Evolutionary conservation across 2,329 filamentous ascomycete species (phyloP).

Genomic region (Helotiales sp.): DNA sequence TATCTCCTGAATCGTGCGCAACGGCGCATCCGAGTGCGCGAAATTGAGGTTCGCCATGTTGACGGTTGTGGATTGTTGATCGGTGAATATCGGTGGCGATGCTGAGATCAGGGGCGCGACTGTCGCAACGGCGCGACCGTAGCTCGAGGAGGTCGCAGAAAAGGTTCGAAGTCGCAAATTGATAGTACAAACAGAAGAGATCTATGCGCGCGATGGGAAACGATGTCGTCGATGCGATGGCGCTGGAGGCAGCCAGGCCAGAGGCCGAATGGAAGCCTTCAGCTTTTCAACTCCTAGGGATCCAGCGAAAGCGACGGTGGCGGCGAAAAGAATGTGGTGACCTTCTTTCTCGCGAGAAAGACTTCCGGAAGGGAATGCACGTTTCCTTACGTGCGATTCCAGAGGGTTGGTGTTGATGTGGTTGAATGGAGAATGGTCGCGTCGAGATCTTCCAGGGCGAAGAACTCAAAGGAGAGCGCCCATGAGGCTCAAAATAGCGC

Average conservation of each 20-base stretch:
- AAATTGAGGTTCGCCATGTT: slow-evolving; percentile 93
- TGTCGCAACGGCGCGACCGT: slow-evolving; percentile 26
- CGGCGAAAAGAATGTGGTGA: slow-evolving; percentile 28
- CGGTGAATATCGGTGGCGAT: slow-evolving; percentile 13
- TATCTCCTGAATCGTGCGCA: slow-evolving; percentile 98
- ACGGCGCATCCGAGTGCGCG: slow-evolving; percentile 86
- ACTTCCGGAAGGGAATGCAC: slow-evolving; percentile 34
- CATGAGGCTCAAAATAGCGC: no score
- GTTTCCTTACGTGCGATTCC: slow-evolving; percentile 36
- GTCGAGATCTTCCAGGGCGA: no score
- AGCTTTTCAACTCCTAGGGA: slow-evolving; percentile 24
- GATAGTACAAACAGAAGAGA: slow-evolving; percentile 18
- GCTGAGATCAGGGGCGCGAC: slow-evolving; percentile 16
- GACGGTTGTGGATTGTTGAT: slow-evolving; percentile 27
- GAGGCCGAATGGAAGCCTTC: slow-evolving; percentile 30
- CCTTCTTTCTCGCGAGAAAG: slow-evolving; percentile 35
- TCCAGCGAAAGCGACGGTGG: slow-evolving; percentile 24
- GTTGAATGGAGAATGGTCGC: slow-evolving; percentile 15
- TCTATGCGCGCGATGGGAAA: slow-evolving; percentile 28
- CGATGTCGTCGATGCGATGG: slow-evolving; percentile 29
- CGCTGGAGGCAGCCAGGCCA: slow-evolving; percentile 35
- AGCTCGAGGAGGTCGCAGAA: slow-evolving; percentile 21
- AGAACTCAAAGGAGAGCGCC: no score
- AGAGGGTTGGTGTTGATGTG: slow-evolving; percentile 16
- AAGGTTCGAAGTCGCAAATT: slow-evolving; percentile 8